Evolutionary conservation across 495 filamentous ascomycete species (phyloP).

Genomic region (Tuber aestivum): DNA sequence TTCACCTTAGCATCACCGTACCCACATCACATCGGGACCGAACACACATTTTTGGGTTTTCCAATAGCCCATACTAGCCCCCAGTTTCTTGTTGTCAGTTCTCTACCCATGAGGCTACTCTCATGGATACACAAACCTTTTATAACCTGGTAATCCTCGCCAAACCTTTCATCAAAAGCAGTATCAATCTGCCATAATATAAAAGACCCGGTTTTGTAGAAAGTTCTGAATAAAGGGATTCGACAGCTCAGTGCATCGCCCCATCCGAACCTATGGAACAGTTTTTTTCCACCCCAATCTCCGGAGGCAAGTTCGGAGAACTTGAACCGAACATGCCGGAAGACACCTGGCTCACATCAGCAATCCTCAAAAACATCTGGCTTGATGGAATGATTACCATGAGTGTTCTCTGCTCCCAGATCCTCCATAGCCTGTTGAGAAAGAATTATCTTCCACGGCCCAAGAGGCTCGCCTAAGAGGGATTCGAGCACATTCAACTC

Average conservation of each 20-base stretch:
- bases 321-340: constrained; percentile 14
- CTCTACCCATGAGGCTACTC: background rate
- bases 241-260: constrained; percentile 7
- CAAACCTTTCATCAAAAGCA: constrained; percentile 37
- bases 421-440: background rate
- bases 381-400: constrained; percentile 5
- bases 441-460: background rate
- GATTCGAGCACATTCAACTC: background rate
- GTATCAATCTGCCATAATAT: constrained; percentile 47
- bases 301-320: constrained; percentile 44
- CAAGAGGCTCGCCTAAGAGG: too few species aligned
- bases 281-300: constrained; percentile 24
- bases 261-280: constrained; percentile 2
- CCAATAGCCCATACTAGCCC: constrained; percentile 24
- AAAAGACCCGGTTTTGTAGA: constrained; percentile 11
- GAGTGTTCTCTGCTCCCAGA: background rate
- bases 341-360: background rate
- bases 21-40: background rate
- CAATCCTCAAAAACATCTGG: background rate
- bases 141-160: constrained; percentile 14
- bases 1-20: background rate
- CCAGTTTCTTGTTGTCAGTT: background rate
- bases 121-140: constrained; percentile 12
- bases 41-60: background rate
- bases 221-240: constrained; percentile 11